phyloP scores from a whole-genome alignment of 2,329 filamentous ascomycete genomes.

The Harringtonia lauricola region DNA sequence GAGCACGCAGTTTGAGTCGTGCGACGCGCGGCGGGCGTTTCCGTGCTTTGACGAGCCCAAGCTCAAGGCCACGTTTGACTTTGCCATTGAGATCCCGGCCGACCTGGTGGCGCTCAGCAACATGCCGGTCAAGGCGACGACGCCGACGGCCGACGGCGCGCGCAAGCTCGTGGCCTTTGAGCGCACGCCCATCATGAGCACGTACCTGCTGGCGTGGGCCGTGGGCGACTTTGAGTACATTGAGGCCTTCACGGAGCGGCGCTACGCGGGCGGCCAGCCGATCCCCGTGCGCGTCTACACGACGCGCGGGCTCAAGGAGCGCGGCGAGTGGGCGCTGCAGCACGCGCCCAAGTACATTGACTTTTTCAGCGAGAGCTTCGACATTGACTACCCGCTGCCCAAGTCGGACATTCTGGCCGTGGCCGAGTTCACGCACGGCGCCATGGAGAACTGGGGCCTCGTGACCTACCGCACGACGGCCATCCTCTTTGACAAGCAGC shows the following conservation, averaged over 20 bases:
- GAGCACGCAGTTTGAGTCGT: constrained; percentile 95
- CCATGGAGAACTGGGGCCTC: constrained; percentile 95
- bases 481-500: constrained; percentile 89
- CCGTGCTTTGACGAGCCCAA: constrained; percentile 98
- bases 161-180: constrained; percentile 66
- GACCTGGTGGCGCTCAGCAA: constrained; percentile 87
- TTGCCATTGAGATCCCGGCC: constrained; percentile 81
- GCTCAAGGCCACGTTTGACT: constrained; percentile 90
- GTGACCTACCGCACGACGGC: constrained; percentile 94
- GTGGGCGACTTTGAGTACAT: constrained; percentile 96
- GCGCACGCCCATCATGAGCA: constrained; percentile 82
- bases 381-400: constrained; percentile 84
- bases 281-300: constrained; percentile 94
- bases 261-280: constrained; percentile 73
- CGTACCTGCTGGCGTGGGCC: constrained; percentile 84
- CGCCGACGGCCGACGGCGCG: constrained; percentile 31
- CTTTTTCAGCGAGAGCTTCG: constrained; percentile 91
- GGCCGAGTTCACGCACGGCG: constrained; percentile 79
- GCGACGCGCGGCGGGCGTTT: constrained; percentile 88
- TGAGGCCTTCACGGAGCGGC: constrained; percentile 78
- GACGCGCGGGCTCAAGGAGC: constrained; percentile 84
- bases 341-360: constrained; percentile 91
- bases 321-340: constrained; percentile 79
- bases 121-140: constrained; percentile 75
- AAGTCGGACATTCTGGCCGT: constrained; percentile 87